Evolutionary conservation across 805 yeast genomes (phyloP).

Genomic region (Kazachstania martiniae): DNA sequence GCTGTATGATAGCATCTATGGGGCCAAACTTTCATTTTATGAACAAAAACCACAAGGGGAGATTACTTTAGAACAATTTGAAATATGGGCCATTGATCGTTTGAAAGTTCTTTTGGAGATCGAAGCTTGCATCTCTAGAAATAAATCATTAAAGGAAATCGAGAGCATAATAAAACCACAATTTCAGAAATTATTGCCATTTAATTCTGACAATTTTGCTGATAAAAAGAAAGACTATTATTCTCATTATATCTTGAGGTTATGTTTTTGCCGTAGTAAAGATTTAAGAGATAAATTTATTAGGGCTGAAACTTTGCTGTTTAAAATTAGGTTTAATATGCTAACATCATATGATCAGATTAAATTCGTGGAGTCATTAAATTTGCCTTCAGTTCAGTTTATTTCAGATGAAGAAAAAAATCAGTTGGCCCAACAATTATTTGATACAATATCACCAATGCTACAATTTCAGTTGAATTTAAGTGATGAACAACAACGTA

Average conservation of each 20-base stretch:
- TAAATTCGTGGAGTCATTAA: slow-evolving; percentile 53
- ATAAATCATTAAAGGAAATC: slow-evolving; percentile 52
- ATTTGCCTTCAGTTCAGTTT: slow-evolving; percentile 56
- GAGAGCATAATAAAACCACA: slow-evolving; percentile 57
- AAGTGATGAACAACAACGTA: slow-evolving; percentile 36
- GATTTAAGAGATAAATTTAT: slow-evolving; percentile 75
- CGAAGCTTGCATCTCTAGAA: slow-evolving; percentile 61
- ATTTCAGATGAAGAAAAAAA: slow-evolving; percentile 54
- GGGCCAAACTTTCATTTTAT: slow-evolving; percentile 64
- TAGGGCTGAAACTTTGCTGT: slow-evolving; percentile 62
- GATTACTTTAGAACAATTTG: slow-evolving; percentile 86
- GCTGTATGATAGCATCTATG: slow-evolving; percentile 34
- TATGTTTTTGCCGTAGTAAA: slow-evolving; percentile 81
- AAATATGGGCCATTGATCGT: slow-evolving; percentile 91
- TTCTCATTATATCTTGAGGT: slow-evolving; percentile 77
- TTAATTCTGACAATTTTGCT: slow-evolving; percentile 30
- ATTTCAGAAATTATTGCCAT: slow-evolving; percentile 53
- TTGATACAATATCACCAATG: slow-evolving; percentile 40
- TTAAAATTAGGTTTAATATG: slow-evolving; percentile 58
- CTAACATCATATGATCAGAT: slow-evolving; percentile 58
- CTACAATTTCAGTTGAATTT: slow-evolving; percentile 28
- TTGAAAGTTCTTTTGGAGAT: slow-evolving; percentile 74
- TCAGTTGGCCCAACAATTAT: slow-evolving; percentile 37
- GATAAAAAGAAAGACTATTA: slow-evolving; percentile 86
- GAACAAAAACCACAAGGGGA: slow-evolving; percentile 70